Evolutionary conservation across 305 asterid species (phyloP), one percentile per base, ranked within the genome.

Genomic region (Fraxinus sp.): DNA sequence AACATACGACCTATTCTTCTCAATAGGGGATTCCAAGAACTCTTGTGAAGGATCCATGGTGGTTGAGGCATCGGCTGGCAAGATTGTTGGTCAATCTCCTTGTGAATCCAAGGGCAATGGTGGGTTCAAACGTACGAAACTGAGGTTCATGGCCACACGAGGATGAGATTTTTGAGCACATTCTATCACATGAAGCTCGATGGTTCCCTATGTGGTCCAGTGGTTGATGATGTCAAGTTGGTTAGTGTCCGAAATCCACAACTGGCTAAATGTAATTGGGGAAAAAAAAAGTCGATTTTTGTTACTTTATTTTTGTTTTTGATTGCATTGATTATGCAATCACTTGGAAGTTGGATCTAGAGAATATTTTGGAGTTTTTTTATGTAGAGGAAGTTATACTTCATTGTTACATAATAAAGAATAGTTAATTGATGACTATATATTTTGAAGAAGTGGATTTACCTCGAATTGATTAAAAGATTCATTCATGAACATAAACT

Each of bases 141-240:
- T 91, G 72, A 86, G 89, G 79, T 95, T 95, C 43, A 87, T 46
- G 59, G 97, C 95, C 30, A 26, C 30, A 92, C 95, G 4, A 88
- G 91, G 77, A 77, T 95, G 41, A 89, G 96, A 73, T 94, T 94
- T 77, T 81, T 92, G 89, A 95, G 97, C 92, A 81, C 89, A 3
- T 89, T 81, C 71, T 94, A 95, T 80, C 97, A 92, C 28, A 95
- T 87, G 90, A 92, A 90, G 88, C 90, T 87, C 76, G 97, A 95
- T 66, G 98, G 98, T 20, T 39, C 97, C 22, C 64, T 94, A 18
- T 95, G 98, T 62, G 97, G 98, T 68, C 98, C 98, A 0, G 92
- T 94, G 24, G 79, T 95, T 68, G 98, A 95, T 84, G 93, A 95
- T 81, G 92, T 94, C 59, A 89, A 85, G 83, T 82, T 94, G 88